Evolutionary conservation across 305 asterid species (phyloP), one percentile per base, ranked within the genome.

Genomic region (Plantago coronopus): DNA sequence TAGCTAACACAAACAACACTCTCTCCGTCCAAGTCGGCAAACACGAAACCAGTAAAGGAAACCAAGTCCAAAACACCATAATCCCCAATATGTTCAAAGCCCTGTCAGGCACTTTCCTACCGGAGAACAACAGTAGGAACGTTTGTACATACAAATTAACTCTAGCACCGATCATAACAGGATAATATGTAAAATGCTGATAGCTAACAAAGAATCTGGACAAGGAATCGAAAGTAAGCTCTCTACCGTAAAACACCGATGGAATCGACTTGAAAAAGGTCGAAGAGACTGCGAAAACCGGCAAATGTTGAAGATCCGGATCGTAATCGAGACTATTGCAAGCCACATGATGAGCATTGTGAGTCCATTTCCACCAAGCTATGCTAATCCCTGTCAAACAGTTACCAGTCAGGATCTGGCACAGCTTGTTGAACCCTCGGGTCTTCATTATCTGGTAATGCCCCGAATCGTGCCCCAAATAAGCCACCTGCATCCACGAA

Each of bases 311-410:
- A n/a, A 83, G 86, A 72, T 85, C 90, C 3, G 94, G 94, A 37
- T 85, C 94, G 48, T 85, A 67, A 64, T 85, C 89, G 13, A 85
- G 80, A 68, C 89, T 85, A 56, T 85, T 85, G 51, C 89, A 85
- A 25, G 94, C 66, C 0, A 81, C 57, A 45, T 85, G 95, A 56
- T 85, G 95, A 7, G 95, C 85, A 57, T 85, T 85, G 73, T 85
- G 95, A 1, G 90, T 86, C 95, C 88, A 86, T 55, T 83, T 86
- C 95, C 95, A 86, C 91, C 91, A 86, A 11, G 91, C 91, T 44
- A 86, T 86, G 78, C 91, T 83, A 62, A 83, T 86, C 5, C 91
- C 91, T 3, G 95, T 83, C 13, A 86, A 69, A 27, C 88, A 86
- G 61, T 86, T 86, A 0, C 86, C 88, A 0, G 85, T 50, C 2